Conservation (phyloP, 176 grass and related monocot genomes). For the Sorghum bicolor region DNA sequence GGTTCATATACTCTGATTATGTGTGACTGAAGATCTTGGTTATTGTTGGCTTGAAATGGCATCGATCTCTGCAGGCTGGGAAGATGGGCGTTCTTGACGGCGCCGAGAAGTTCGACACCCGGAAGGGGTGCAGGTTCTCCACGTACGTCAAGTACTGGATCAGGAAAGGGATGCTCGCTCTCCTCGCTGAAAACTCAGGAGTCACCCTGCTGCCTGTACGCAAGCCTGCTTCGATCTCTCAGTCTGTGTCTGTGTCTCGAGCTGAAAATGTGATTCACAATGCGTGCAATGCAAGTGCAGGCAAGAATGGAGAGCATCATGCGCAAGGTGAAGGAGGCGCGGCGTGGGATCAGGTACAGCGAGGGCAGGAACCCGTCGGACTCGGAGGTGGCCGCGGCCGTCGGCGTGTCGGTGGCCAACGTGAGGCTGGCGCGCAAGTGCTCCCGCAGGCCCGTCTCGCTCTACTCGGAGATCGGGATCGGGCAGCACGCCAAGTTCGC, state of each 20-base stretch:
- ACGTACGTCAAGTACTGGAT: conserved; percentile 91
- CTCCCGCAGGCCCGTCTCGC: conserved; percentile 58
- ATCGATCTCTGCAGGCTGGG: conserved; percentile 45
- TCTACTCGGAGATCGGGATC: conserved; percentile 43
- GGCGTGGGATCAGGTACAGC: conserved; percentile 37
- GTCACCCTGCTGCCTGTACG: conserved; percentile 71
- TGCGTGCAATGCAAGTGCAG: conserved; percentile 12
- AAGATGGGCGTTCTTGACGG: conserved; percentile 81
- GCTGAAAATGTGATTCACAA: no score
- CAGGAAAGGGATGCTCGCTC: conserved; percentile 70
- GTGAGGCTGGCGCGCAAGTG: conserved; percentile 67
- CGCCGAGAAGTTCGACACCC: conserved; percentile 71
- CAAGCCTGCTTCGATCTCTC: conserved; percentile 19
- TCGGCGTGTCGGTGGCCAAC: conserved; percentile 56
- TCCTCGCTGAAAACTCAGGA: conserved; percentile 56
- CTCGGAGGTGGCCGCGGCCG: conserved; percentile 53
- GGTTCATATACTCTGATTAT: conserved; percentile 19
- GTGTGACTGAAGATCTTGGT: no score
- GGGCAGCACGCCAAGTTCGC: conserved; percentile 42
- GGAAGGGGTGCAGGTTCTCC: conserved; percentile 75
- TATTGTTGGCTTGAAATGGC: not conserved
- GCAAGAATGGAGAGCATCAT: conserved; percentile 80
- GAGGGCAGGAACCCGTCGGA: conserved; percentile 56
- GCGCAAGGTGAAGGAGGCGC: conserved; percentile 63
- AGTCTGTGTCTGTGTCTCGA: no score